Evolutionary conservation across 805 yeast species (phyloP), one percentile per base, ranked within the genome.

Genomic region (Sungouiozyma intestinalis): DNA sequence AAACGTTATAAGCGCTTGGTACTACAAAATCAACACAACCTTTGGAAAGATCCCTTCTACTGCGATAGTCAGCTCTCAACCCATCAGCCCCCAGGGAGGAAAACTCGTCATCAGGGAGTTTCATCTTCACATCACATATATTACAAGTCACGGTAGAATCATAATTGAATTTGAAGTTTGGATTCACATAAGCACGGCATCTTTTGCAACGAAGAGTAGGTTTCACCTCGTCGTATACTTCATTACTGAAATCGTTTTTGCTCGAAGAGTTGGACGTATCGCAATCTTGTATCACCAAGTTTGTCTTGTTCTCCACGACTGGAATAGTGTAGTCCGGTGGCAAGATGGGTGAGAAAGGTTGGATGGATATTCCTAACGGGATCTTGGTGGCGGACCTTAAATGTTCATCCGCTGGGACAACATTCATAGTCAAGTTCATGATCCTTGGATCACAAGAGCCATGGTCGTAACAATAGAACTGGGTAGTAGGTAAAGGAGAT

Each of bases 111-210:
- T 60, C 58, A 0, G 94, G 85, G 14, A 82, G 76, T 4, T 69
- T 66, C 54, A 81, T 82, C 41, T 85, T 74, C 51, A 82, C 83
- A 47, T 77, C 78, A 65, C 98, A 92, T 54, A 92, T 74, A 62
- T 90, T 90, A 68, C 98, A 92, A 11, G 76, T 69, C 62, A 85
- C 83, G 44, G 65, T 67, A 35, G 78, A 74, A 20, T 79, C 79
- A 42, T 71, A 72, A 4, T 76, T 70, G 41, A 71, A 66, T 49
- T 76, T 79, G 78, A 84, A 81, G 16, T 79, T 74, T 3, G 97
- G 94, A 58, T 90, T 92, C 47, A 87, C 71, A 60, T 87, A 92
- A 1, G 95, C 76, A 43, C 96, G 76, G 65, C 99, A 92, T 47
- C 97, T 79, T 50, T 77, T 74, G 64, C 99, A 92, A 51, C 99